Conservation (phyloP, 2,329 filamentous ascomycete species). For the Pestalotiopsis fici region DNA sequence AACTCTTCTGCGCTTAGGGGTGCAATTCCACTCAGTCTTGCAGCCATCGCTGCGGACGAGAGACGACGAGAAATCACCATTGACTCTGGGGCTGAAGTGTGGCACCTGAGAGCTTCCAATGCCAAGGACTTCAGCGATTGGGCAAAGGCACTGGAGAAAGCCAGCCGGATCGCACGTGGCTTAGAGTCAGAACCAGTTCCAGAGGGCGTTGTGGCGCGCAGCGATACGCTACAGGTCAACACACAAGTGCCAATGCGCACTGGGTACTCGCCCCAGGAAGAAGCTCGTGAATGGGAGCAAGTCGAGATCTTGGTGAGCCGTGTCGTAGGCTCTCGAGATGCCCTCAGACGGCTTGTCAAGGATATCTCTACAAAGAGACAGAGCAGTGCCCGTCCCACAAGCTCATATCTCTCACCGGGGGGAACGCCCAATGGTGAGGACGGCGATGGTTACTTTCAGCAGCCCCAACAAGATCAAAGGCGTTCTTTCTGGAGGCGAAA, state of each 20-base stretch:
- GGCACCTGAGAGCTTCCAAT: constrained; percentile 86
- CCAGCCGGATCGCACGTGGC: constrained; percentile 66
- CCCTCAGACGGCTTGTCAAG: constrained; percentile 81
- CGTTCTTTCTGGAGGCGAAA: constrained; percentile 93
- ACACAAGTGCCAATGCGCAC: constrained; percentile 28
- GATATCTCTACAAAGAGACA: constrained; percentile 72
- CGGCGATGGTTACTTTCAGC: constrained; percentile 54
- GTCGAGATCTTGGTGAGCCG: constrained; percentile 85
- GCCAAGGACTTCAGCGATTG: constrained; percentile 85
- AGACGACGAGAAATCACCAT: constrained; percentile 90
- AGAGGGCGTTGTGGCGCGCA: constrained; percentile 15
- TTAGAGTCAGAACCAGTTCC: constrained; percentile 39
- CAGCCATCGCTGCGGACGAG: constrained; percentile 88
- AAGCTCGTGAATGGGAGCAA: constrained; percentile 83
- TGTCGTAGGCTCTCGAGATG: constrained; percentile 85
- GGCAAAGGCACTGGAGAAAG: constrained; percentile 82
- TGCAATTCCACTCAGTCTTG: constrained; percentile 87
- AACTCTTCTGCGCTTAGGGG: constrained; percentile 91
- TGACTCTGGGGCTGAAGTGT: constrained; percentile 94
- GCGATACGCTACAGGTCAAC: constrained; percentile 19
- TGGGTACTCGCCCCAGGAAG: constrained; percentile 45
- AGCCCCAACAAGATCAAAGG: constrained; percentile 50
- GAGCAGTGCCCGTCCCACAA: constrained; percentile 29
- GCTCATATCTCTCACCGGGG: constrained; percentile 40
- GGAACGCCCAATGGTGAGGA: constrained; percentile 36